A percentile compares a stretch with the other conserved stretches of the same genome.
These are phyloP conservation scores for Psophocarpus tetragonolobus DNA, from an alignment of 306 rosid genomes.

Conservation along the genomic window DNA sequence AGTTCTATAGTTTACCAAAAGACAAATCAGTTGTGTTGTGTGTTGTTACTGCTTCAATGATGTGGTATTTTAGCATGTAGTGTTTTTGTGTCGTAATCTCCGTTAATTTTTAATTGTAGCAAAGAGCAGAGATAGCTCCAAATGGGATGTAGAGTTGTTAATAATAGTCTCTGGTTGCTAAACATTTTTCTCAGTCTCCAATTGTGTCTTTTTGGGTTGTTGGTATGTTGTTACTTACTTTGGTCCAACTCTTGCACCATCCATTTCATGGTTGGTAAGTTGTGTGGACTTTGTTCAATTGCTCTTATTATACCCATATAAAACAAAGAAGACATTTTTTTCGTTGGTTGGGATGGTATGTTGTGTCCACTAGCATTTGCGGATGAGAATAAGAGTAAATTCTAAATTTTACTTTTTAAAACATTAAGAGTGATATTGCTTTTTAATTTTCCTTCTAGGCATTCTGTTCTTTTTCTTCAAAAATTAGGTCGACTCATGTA, in stretches of 20 bases:
- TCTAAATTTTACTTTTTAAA: too few species aligned
- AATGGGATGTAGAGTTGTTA: constrained; percentile 36
- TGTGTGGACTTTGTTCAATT: not conserved
- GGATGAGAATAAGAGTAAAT: too few species aligned
- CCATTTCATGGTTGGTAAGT: not conserved
- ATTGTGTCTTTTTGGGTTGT: not conserved
- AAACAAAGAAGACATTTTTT: too few species aligned
- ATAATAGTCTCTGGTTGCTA: constrained; percentile 11
- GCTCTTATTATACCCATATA: too few species aligned
- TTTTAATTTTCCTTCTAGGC: too few species aligned
- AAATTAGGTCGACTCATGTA: too few species aligned
- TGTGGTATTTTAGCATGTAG: constrained; percentile 27
- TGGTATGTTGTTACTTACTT: not conserved
- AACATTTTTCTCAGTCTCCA: not conserved
- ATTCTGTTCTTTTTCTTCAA: too few species aligned
- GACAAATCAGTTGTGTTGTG: constrained; percentile 4
- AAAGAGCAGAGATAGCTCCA: not conserved
- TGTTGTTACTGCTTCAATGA: constrained; percentile 22
- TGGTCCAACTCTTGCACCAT: not conserved
- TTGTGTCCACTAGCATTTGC: too few species aligned
- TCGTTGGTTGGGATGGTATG: too few species aligned
- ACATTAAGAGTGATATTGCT: too few species aligned
- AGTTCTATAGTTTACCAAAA: not conserved
- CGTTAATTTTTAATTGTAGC: constrained; percentile 40
- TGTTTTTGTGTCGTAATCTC: constrained; percentile 31